Conservation (phyloP, 495 filamentous ascomycete species). For the Cercophora sp. region DNA sequence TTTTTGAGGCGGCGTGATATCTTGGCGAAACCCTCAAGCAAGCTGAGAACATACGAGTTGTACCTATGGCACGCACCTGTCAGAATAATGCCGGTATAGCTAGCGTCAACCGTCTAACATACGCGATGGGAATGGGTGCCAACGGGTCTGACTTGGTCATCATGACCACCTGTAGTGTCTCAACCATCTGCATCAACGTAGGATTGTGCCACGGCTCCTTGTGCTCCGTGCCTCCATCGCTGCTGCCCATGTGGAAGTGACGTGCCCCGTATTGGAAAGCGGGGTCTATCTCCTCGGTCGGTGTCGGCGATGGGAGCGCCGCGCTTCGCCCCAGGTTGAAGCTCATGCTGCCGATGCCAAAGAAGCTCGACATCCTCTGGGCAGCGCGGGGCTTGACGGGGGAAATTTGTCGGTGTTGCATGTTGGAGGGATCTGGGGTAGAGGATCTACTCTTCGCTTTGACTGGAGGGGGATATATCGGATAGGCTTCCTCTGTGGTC, state of each 20-base stretch:
- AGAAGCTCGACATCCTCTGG: constrained; percentile 1
- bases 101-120: neutral
- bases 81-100: neutral
- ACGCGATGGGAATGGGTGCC: constrained; percentile 30
- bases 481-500: too few species aligned
- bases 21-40: constrained; percentile 38
- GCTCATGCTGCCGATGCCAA: neutral
- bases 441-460: neutral
- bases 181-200: constrained; percentile 40
- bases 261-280: neutral
- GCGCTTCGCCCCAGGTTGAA: neutral
- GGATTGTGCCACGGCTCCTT: constrained; percentile 36
- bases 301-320: neutral
- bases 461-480: too few species aligned
- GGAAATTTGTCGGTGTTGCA: neutral
- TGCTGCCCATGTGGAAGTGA: neutral
- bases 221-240: neutral
- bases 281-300: neutral
- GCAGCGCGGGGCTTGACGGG: neutral
- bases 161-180: constrained; percentile 34
- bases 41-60: constrained; percentile 37
- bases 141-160: constrained; percentile 27
- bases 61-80: constrained; percentile 20
- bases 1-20: constrained; percentile 17
- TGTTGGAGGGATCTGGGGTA: neutral